Base-by-base conservation (phyloP, 2,329 filamentous ascomycete genomes). In the Fusarium pseudonygamai region DNA sequence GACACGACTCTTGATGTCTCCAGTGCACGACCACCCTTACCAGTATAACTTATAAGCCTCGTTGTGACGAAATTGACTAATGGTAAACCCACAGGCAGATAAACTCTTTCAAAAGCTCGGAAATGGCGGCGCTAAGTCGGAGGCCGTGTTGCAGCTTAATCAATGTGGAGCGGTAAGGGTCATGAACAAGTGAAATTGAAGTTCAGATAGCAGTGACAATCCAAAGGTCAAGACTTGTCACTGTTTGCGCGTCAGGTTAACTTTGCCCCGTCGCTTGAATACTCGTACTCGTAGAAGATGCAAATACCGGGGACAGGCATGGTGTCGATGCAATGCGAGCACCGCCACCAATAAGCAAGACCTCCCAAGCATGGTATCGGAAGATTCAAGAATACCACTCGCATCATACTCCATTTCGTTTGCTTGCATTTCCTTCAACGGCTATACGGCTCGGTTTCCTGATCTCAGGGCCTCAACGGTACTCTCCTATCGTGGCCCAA, bases 401-500 rank as follows among this genome's bases (percentile, higher is more conserved):
- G 40, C 62, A 40, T 60, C 47, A 53, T 47, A 26, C 56, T 57
- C 47, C 61, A 49, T 52, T 58, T n/a, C 52, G 47, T 42, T 49
- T 57, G 26, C 45, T 55, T 43, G 58, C 50, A 52, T 56, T 67
- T 50, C 49, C 34, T 53, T 30, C 57, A 28, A 55, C 40, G 46
- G 62, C 45, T 32, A 45, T 49, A 62, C 67, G 40, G 52, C 67
- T 67, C 39, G 39, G 59, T 49, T 59, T 63, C 58, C 74, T 78
- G 75, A 77, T 77, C 67, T 77, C 57, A 71, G 36, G 49, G 34
- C 37, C 32, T 32, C 58, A 46, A 58, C 37, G 45, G 28, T 53
- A 52, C 50, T 64, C 61, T 69, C 73, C 63, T 77, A 75, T 75
- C 75, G 70, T 64, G 39, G 64, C 73, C 75, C 72, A 71, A 77